These are phyloP conservation scores for Neonectria hederae DNA, from an alignment of 2,329 filamentous ascomycete species.

Conservation along the genomic window DNA sequence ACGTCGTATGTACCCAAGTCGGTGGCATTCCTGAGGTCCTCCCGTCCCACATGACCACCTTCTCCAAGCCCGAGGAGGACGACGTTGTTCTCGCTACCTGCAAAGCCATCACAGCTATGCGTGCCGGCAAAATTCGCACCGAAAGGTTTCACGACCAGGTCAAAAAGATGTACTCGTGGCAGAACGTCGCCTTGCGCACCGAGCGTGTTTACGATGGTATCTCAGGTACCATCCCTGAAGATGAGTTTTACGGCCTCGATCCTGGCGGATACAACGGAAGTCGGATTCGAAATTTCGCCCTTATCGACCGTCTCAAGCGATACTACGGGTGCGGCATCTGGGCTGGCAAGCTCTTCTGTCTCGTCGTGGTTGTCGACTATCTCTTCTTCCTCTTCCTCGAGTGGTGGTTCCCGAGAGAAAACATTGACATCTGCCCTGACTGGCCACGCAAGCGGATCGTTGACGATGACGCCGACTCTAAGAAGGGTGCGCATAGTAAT, in stretches of 20 bases:
- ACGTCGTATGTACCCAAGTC: conserved; percentile 95
- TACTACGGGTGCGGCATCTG: conserved; percentile 99
- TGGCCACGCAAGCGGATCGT: conserved; percentile 81
- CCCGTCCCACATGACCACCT: conserved; percentile 95
- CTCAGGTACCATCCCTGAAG: conserved; percentile 82
- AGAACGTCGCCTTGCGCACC: conserved; percentile 91
- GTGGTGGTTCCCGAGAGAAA: conserved; percentile 82
- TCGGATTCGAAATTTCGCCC: conserved; percentile 83
- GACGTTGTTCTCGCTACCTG: conserved; percentile 91
- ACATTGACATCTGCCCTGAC: conserved; percentile 88
- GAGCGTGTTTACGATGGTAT: conserved; percentile 97
- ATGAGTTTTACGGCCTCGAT: conserved; percentile 88
- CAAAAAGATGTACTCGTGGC: conserved; percentile 98
- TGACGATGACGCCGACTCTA: conserved; percentile 43
- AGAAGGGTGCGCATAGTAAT: conserved; percentile 44
- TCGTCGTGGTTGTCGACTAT: conserved; percentile 95
- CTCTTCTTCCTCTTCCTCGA: conserved; percentile 89
- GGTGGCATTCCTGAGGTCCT: conserved; percentile 97
- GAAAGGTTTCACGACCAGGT: conserved; percentile 97
- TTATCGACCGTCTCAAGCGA: conserved; percentile 93
- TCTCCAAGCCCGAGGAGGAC: conserved; percentile 96
- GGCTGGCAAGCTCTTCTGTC: conserved; percentile 96
- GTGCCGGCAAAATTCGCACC: conserved; percentile 86
- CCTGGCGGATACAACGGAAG: conserved; percentile 75
- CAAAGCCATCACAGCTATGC: conserved; percentile 85